These are phyloP conservation scores for Cladophialophora psammophila DNA, from an alignment of 2,329 filamentous ascomycete species.

Conservation along the genomic window DNA sequence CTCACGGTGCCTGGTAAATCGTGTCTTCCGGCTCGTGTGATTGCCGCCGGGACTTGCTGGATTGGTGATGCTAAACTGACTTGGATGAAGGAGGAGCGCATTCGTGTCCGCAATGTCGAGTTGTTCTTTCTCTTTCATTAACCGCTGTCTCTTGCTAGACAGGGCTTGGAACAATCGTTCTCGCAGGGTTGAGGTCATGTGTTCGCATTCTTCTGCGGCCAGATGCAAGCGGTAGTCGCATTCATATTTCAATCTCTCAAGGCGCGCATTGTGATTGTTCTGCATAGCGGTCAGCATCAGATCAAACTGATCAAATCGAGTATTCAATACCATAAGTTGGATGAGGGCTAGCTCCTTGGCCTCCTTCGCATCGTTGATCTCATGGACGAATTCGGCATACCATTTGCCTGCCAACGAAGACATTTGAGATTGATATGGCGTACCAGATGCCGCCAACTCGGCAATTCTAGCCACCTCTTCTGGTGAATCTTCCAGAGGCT, in stretches of 20 bases:
- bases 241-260: conserved; percentile 63
- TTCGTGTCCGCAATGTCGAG: conserved; percentile 72
- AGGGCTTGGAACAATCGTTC: conserved; percentile 67
- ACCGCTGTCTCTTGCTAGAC: conserved; percentile 62
- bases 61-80: conserved; percentile 70
- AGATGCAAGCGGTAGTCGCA: conserved; percentile 67
- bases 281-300: conserved; percentile 42
- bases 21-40: conserved; percentile 68
- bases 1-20: conserved; percentile 66
- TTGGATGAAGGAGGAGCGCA: conserved; percentile 69
- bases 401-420: conserved; percentile 73
- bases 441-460: conserved; percentile 62
- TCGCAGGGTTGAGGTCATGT: conserved; percentile 65
- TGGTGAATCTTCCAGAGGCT: conserved; percentile 69
- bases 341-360: conserved; percentile 83
- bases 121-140: conserved; percentile 71
- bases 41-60: conserved; percentile 68
- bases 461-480: conserved; percentile 73
- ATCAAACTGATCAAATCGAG: neutral
- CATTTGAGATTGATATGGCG: conserved; percentile 73
- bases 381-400: conserved; percentile 83
- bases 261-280: conserved; percentile 64
- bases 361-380: conserved; percentile 88
- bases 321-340: conserved; percentile 73
- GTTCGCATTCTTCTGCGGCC: conserved; percentile 68